Evolutionary conservation across 2,329 filamentous ascomycete species (phyloP), one percentile per base, ranked within the genome.

Genomic region (Myotisia sp.): DNA sequence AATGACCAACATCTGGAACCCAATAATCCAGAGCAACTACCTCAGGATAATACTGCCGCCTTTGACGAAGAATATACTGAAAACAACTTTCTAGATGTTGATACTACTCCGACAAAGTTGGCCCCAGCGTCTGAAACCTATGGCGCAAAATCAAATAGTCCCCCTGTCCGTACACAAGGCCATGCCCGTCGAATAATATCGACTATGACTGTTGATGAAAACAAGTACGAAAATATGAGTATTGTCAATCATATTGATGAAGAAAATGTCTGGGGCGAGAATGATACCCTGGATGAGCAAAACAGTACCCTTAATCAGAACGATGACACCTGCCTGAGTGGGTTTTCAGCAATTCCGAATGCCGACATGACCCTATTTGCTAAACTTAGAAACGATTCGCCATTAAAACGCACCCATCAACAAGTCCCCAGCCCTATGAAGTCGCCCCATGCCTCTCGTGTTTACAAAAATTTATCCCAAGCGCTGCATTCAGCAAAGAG

Each of bases 321-420:
- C 46, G 58, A 62, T 37, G 56, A 63, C 28, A 63, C 62, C 7
- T 59, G 60, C 49, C 80, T 92, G 53, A 93, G 84, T 62, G 75
- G 71, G 8, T 94, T 94, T 57, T 94, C 87, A 1, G 84, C 83
- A 6, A 74, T 93, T 35, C 84, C 84, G 4, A 65, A 66, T 35
- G 53, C 63, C 12, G 83, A 87, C 47, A 74, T 90, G 73, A 90
- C 84, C 13, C 76, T 77, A 48, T 84, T 92, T 48, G 77, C 82
- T 6, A 76, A 75, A 42, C 60, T 90, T 36, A 74, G 76, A 36
- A 42, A 45, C 6, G 72, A 78, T 41, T 79, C 68, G 26, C 74
- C 76, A 9, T 62, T 64, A 16, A 77, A 72, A 37, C 44, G 47
- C 2, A 45, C 46, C 26, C 50, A 50, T 47, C 47, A 63, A 58